These are phyloP conservation scores for Solanum hybrid DNA, from an alignment of 305 asterid species.

Conservation along the genomic window DNA sequence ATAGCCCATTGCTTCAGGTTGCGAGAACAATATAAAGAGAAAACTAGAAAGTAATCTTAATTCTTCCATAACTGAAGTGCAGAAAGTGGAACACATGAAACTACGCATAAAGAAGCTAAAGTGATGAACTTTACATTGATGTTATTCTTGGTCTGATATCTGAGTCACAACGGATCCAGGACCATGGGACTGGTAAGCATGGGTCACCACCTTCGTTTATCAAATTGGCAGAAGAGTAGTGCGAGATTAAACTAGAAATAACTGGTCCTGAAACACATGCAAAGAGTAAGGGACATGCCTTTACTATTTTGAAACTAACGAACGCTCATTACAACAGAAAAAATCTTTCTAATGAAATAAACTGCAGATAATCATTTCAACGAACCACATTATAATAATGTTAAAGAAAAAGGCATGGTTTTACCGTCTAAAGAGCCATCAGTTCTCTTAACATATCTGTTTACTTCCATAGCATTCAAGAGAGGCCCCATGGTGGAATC, in stretches of 20 bases:
- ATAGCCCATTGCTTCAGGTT: constrained; percentile 5
- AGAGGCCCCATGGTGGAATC: constrained; percentile 93
- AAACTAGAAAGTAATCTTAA: constrained; percentile 1
- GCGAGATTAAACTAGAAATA: constrained; percentile 39
- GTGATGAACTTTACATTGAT: constrained; percentile 43
- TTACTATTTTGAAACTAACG: neutral
- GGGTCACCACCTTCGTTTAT: constrained; percentile 97
- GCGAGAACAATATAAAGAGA: neutral
- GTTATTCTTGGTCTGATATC: constrained; percentile 71
- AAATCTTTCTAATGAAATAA: neutral
- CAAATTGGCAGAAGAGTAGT: constrained; percentile 53
- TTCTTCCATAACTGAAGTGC: neutral
- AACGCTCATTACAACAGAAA: neutral
- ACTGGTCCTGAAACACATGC: constrained; percentile 48
- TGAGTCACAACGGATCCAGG: constrained; percentile 81
- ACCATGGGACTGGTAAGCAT: constrained; percentile 90
- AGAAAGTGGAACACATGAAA: neutral
- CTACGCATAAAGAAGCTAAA: neutral
- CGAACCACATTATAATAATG: neutral
- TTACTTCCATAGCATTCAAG: constrained; percentile 88
- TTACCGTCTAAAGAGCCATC: constrained; percentile 88
- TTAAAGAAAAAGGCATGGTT: neutral
- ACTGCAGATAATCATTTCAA: neutral
- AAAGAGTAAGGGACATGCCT: neutral
- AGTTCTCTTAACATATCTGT: constrained; percentile 56